Conservation (phyloP, 805 yeast species). For the Ogataea pignaliae region DNA sequence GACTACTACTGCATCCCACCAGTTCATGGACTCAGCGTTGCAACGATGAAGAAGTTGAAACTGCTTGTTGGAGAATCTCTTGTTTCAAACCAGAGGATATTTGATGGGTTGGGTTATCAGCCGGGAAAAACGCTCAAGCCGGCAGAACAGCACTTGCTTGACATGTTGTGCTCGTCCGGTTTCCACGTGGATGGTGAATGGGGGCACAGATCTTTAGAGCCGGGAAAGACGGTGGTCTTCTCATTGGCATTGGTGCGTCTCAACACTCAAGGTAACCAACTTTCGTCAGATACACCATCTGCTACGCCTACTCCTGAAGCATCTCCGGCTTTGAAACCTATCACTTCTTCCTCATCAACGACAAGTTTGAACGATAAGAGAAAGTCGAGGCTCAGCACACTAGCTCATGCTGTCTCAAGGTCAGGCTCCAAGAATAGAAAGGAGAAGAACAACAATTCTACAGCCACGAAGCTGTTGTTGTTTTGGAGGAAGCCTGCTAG, state of each 20-base stretch:
- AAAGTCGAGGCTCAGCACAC: slow-evolving; percentile 53
- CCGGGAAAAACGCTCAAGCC: slow-evolving; percentile 60
- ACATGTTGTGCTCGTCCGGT: slow-evolving; percentile 92
- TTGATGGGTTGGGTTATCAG: slow-evolving; percentile 72
- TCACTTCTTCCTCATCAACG: slow-evolving; percentile 18
- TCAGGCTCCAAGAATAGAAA: slow-evolving; percentile 33
- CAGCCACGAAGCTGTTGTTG: slow-evolving; percentile 60
- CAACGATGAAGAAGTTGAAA: slow-evolving; percentile 66
- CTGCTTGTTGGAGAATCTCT: slow-evolving; percentile 67
- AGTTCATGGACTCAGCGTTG: slow-evolving; percentile 45
- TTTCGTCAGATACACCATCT: slow-evolving; percentile 6
- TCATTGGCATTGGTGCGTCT: slow-evolving; percentile 73
- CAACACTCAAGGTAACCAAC: slow-evolving; percentile 22
- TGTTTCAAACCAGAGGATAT: slow-evolving; percentile 53
- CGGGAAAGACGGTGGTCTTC: slow-evolving; percentile 79
- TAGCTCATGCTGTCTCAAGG: slow-evolving; percentile 56
- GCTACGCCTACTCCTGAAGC: slow-evolving; percentile 14
- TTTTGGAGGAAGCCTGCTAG: slow-evolving; percentile 99
- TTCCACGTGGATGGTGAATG: slow-evolving; percentile 62
- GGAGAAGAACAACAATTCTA: slow-evolving; percentile 33
- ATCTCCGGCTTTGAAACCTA: slow-evolving; percentile 32
- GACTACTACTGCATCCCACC: slow-evolving; percentile 92
- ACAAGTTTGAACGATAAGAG: slow-evolving; percentile 29
- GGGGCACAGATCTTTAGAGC: slow-evolving; percentile 90
- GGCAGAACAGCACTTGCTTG: slow-evolving; percentile 92